A percentile compares a stretch with the other conserved stretches of the same genome.
phyloP scores from a whole-genome alignment of 805 yeast genomes.

The Blastobotrys mokoenaii region DNA sequence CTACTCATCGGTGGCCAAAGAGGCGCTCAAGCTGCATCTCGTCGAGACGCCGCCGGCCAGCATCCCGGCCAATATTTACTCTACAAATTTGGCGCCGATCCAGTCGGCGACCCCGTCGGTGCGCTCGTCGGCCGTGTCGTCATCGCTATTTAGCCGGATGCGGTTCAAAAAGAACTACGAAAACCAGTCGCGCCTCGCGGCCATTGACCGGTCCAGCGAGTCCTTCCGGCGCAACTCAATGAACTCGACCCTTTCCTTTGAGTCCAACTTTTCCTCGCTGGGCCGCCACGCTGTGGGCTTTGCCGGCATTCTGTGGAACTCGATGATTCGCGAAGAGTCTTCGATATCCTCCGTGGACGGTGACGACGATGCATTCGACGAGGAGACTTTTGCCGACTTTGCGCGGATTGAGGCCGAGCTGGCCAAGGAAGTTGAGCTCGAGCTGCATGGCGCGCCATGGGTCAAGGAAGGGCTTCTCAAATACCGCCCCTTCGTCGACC shows the following conservation, averaged over 20 bases:
- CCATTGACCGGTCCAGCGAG: conserved; percentile 6
- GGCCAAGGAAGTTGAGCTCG: conserved; percentile 51
- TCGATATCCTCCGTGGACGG: conserved; percentile 16
- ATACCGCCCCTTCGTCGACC: conserved; percentile 23
- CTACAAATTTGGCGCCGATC: conserved; percentile 3
- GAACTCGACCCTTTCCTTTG: conserved; percentile 32
- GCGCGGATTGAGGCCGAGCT: conserved; percentile 29
- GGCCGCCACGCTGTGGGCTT: conserved; percentile 27
- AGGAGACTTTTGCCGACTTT: conserved; percentile 22
- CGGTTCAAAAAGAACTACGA: conserved; percentile 7
- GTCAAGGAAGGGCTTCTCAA: conserved; percentile 63
- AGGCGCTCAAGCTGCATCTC: conserved; percentile 18
- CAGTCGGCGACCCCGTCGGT: conserved; percentile 1
- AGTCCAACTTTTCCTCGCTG: conserved; percentile 24
- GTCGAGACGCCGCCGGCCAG: conserved; percentile 13
- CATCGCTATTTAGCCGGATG: conserved; percentile 17
- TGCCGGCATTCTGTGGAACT: conserved; percentile 24
- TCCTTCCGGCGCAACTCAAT: conserved; percentile 15
- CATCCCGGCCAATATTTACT: conserved; percentile 11
- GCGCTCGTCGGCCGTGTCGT: conserved; percentile 6
- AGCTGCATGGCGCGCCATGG: conserved; percentile 69
- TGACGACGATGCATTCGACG: conserved; percentile 10
- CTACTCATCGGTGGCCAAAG: conserved; percentile 20
- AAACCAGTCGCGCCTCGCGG: conserved; percentile 13
- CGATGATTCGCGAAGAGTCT: conserved; percentile 23